Percentiles rank a stretch among this genome's conserved stretches.
Evolutionary conservation across 148 eudicot genomes (phyloP).

Genomic region (Pharnaceum exiguum): DNA sequence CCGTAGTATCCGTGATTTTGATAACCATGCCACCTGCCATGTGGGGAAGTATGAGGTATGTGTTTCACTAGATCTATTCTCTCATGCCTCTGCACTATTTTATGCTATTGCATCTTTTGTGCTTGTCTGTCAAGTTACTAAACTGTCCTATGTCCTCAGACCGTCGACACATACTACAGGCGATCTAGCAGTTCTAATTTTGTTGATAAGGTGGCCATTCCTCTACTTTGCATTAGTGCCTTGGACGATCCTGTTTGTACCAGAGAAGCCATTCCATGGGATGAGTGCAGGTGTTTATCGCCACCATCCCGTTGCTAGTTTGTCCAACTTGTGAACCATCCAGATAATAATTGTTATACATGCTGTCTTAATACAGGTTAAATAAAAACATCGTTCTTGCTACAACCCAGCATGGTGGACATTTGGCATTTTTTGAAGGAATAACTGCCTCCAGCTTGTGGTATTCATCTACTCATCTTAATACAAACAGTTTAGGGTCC

Average conservation of each 20-base stretch:
- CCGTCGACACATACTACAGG: slow-evolving; percentile 90
- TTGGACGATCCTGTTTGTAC: slow-evolving; percentile 97
- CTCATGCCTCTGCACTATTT: background rate
- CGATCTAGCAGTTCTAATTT: slow-evolving; percentile 63
- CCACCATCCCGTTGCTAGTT: slow-evolving; percentile 4
- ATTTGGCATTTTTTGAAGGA: slow-evolving; percentile 91
- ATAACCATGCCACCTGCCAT: slow-evolving; percentile 74
- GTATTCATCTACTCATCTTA: slow-evolving; percentile 35
- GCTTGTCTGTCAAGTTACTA: slow-evolving; percentile 10
- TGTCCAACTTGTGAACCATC: background rate
- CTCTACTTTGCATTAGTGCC: slow-evolving; percentile 89
- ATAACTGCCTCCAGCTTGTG: slow-evolving; percentile 72
- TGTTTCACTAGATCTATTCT: slow-evolving; percentile 1
- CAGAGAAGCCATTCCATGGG: slow-evolving; percentile 92
- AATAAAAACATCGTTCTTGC: slow-evolving; percentile 81
- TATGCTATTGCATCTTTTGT: background rate
- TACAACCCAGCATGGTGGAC: slow-evolving; percentile 84
- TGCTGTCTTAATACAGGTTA: slow-evolving; percentile 36
- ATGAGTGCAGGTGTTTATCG: slow-evolving; percentile 78
- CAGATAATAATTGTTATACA: slow-evolving; percentile 3
- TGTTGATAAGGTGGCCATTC: slow-evolving; percentile 64
- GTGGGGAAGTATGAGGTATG: slow-evolving; percentile 80
- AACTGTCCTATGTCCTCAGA: slow-evolving; percentile 34
- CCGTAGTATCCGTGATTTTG: slow-evolving; percentile 82
- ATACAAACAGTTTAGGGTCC: no score